phyloP scores from a whole-genome alignment of 768 basidiomycete genomes.

The Exsudoporus frostii region DNA sequence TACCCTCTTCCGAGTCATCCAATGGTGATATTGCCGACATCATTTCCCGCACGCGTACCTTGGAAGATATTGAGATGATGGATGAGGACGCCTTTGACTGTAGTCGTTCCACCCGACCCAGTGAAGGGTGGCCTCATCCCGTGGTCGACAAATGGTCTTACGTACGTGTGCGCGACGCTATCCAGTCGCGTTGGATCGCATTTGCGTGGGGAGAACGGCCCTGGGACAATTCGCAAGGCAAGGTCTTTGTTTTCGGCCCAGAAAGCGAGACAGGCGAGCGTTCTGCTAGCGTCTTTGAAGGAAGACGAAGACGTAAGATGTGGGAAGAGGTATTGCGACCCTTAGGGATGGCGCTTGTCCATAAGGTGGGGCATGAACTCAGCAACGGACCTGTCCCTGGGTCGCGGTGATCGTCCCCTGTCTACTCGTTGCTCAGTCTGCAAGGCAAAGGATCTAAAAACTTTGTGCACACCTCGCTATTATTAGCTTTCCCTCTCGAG shows the following conservation, averaged over 20 bases:
- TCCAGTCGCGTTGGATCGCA: slow-evolving; percentile 72
- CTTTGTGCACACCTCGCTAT: neutral
- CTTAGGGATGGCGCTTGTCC: slow-evolving; percentile 61
- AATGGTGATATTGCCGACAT: slow-evolving; percentile 17
- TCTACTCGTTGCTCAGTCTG: neutral
- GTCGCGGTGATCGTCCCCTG: slow-evolving; percentile 15
- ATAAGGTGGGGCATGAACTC: slow-evolving; percentile 72
- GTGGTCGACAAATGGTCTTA: slow-evolving; percentile 69
- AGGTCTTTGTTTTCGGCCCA: slow-evolving; percentile 76
- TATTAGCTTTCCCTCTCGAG: neutral
- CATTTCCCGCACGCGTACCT: slow-evolving; percentile 14
- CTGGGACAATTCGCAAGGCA: slow-evolving; percentile 55
- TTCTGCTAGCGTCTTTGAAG: slow-evolving; percentile 59
- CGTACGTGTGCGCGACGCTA: slow-evolving; percentile 60
- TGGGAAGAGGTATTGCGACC: slow-evolving; percentile 71
- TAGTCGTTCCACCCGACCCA: slow-evolving; percentile 9
- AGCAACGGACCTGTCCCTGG: slow-evolving; percentile 57
- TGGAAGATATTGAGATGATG: slow-evolving; percentile 29
- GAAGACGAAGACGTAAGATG: slow-evolving; percentile 51
- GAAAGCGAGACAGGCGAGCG: slow-evolving; percentile 81
- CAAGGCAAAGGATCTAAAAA: slow-evolving; percentile 6
- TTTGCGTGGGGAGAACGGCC: slow-evolving; percentile 74
- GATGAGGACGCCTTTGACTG: slow-evolving; percentile 21
- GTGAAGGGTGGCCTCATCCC: slow-evolving; percentile 50
- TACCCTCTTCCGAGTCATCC: slow-evolving; percentile 31